Percentiles rank a stretch among this genome's conserved stretches.
Conservation (phyloP, 345 rosid species). For the Carallia pectinifolia region DNA sequence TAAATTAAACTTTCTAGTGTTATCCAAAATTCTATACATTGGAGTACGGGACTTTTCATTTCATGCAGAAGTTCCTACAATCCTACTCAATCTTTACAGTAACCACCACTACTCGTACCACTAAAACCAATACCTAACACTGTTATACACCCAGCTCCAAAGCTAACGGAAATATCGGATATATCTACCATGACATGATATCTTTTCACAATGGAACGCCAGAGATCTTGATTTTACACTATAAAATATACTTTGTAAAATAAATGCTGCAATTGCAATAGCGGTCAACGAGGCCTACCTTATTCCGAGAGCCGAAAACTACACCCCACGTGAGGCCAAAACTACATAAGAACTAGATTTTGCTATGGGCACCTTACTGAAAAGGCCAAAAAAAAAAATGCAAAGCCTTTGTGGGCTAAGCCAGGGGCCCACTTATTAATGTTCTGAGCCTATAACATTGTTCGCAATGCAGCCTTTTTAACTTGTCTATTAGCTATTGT, state of each 20-base stretch:
- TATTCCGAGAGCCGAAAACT: neutral
- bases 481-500: slow-evolving; percentile 6
- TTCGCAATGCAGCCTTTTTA: neutral
- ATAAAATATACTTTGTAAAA: neutral
- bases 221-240: neutral
- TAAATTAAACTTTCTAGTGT: too few relatives aligned
- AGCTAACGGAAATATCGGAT: too few relatives aligned
- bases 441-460: slow-evolving; percentile 5
- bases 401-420: neutral
- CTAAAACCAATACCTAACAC: too few relatives aligned
- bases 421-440: slow-evolving; percentile 13
- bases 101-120: too few relatives aligned
- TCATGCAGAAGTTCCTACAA: too few relatives aligned
- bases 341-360: neutral
- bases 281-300: neutral
- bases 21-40: too few relatives aligned
- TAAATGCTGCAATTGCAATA: neutral
- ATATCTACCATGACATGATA: too few relatives aligned
- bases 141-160: too few relatives aligned
- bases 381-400: neutral
- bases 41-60: too few relatives aligned
- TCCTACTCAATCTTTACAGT: too few relatives aligned
- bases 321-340: slow-evolving; percentile 6
- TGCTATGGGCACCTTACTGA: slow-evolving; percentile 6
- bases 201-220: neutral